phyloP scores from a whole-genome alignment of 2,329 filamentous ascomycete species.

The Fusarium poae region DNA sequence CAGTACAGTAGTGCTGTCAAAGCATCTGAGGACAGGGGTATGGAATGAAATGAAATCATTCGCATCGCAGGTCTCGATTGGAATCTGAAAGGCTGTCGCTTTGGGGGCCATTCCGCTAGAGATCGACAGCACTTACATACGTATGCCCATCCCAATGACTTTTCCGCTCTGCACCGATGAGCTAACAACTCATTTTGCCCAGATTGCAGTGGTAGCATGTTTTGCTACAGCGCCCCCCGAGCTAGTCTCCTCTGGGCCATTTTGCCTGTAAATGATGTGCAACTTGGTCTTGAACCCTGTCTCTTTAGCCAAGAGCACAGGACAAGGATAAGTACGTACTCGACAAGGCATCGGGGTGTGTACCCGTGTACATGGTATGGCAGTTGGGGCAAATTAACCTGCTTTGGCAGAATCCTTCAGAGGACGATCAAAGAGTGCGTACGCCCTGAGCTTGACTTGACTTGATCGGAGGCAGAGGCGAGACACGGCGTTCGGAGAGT shows the following conservation, averaged over 20 bases:
- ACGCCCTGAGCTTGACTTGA: conserved; percentile 16
- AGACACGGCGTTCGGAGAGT: conserved; percentile 8
- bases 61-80: neutral
- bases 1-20: neutral
- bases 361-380: conserved; percentile 19
- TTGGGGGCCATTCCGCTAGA: conserved; percentile 26
- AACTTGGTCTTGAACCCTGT: conserved; percentile 17
- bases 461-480: neutral
- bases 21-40: neutral
- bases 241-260: conserved; percentile 9
- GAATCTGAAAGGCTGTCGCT: neutral
- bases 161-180: conserved; percentile 1
- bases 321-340: neutral
- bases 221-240: neutral
- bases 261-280: conserved; percentile 33
- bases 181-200: neutral
- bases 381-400: conserved; percentile 38
- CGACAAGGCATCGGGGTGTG: conserved; percentile 29
- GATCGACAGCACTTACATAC: conserved; percentile 21
- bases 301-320: conserved; percentile 20
- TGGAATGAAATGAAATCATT: neutral
- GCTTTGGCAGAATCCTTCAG: conserved; percentile 32
- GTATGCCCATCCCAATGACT: conserved; percentile 3
- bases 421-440: conserved; percentile 4
- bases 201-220: neutral